Conservation (phyloP, 768 basidiomycete genomes). For the Mycena galericulata region DNA sequence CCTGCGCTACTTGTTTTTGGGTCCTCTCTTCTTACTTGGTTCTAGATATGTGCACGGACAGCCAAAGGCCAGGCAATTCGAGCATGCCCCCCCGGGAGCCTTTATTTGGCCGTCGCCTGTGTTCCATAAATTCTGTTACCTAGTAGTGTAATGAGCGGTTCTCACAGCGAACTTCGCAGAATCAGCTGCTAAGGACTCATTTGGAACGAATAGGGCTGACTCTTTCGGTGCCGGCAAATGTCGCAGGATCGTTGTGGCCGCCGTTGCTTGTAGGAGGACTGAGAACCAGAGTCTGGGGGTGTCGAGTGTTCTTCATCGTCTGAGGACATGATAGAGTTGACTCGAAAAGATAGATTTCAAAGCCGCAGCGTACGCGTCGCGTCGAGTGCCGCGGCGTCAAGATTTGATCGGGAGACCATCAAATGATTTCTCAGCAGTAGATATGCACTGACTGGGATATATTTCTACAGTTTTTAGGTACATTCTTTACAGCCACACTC, state of each 20-base stretch:
- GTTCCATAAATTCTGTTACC: not conserved
- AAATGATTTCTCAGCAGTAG: no score
- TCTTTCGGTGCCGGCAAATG: constrained; percentile 12
- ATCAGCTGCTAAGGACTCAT: no score
- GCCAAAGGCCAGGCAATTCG: constrained; percentile 23
- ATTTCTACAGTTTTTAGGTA: no score
- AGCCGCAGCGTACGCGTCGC: no score
- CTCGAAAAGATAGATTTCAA: not conserved
- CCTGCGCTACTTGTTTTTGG: constrained; percentile 13
- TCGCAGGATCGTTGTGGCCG: constrained; percentile 9
- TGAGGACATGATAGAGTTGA: constrained; percentile 3
- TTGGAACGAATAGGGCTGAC: not conserved
- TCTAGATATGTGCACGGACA: constrained; percentile 23
- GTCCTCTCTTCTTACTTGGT: constrained; percentile 20
- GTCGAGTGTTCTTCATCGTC: not conserved
- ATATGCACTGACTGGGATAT: no score
- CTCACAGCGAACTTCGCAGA: constrained; percentile 28
- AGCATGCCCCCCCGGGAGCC: constrained; percentile 5
- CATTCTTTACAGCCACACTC: constrained; percentile 2
- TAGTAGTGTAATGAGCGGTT: not conserved
- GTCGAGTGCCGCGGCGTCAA: no score
- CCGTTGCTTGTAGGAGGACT: not conserved
- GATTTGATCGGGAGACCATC: no score
- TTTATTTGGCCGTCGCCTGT: constrained; percentile 21
- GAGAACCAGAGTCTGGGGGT: not conserved